A percentile compares a stretch with the other conserved stretches of the same genome.
phyloP scores from a whole-genome alignment of 2,329 filamentous ascomycete genomes.

The Colletotrichum costaricense region DNA sequence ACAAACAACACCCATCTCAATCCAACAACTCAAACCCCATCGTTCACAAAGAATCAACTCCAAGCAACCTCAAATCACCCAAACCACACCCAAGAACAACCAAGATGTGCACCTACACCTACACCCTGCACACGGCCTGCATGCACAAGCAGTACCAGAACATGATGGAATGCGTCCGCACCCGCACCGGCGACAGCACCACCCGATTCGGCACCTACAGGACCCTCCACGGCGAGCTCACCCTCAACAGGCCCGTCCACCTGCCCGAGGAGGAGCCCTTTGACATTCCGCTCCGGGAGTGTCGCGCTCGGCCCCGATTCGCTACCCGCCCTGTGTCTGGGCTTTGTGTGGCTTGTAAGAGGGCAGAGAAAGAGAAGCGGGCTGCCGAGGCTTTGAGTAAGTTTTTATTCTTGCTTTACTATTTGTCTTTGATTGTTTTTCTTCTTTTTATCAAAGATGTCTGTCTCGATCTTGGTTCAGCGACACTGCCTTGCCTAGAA shows the following conservation, averaged over 20 bases:
- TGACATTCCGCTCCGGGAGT: conserved; percentile 19
- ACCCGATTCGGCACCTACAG: not conserved
- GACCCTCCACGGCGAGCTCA: conserved; percentile 4
- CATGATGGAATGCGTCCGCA: conserved; percentile 45
- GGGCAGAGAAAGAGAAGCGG: conserved; percentile 11
- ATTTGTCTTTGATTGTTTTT: too few relatives aligned
- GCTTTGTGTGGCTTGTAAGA: conserved; percentile 38
- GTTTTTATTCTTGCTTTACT: not conserved
- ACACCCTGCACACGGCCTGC: conserved; percentile 42
- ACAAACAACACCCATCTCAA: too few relatives aligned
- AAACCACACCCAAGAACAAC: not conserved
- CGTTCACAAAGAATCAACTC: not conserved
- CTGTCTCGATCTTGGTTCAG: too few relatives aligned
- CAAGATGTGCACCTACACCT: conserved; percentile 48
- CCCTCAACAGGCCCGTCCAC: conserved; percentile 36
- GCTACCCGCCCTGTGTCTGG: conserved; percentile 40
- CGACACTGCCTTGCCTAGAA: too few relatives aligned
- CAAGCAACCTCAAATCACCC: not conserved
- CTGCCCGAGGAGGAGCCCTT: conserved; percentile 36
- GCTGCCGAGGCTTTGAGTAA: not conserved
- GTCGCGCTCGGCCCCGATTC: conserved; percentile 37
- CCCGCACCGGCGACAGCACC: conserved; percentile 33
- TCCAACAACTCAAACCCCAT: not conserved
- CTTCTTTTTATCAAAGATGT: too few relatives aligned
- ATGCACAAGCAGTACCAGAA: conserved; percentile 48